These are phyloP conservation scores for Puccinia hordei DNA, from an alignment of 1,284 basidiomycete genomes.

Conservation along the genomic window DNA sequence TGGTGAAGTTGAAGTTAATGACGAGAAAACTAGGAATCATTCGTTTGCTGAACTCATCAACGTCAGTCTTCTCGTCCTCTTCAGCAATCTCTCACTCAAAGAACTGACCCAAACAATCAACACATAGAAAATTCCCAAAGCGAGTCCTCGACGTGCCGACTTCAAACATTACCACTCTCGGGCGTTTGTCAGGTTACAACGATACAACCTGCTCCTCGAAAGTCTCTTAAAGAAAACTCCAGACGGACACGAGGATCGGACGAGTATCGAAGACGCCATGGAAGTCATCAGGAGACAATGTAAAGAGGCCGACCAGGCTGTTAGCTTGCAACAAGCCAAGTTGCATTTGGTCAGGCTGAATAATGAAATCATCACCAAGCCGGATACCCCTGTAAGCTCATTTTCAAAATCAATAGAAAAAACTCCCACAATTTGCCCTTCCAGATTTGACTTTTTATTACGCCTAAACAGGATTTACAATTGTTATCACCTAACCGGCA, in stretches of 20 bases:
- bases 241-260: conserved; percentile 73
- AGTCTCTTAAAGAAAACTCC: conserved; percentile 80
- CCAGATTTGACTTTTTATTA: neutral
- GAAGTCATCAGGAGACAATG: conserved; percentile 80
- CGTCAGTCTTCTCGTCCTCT: conserved; percentile 62
- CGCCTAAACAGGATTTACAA: conserved; percentile 34
- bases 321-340: conserved; percentile 46
- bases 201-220: conserved; percentile 82
- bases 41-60: conserved; percentile 82
- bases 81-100: neutral
- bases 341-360: conserved; percentile 22
- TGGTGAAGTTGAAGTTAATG: conserved; percentile 80
- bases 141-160: conserved; percentile 71
- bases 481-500: conserved; percentile 41
- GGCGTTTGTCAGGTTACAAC: conserved; percentile 83
- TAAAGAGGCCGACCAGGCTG: conserved; percentile 42
- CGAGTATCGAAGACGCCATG: conserved; percentile 76
- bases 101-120: neutral
- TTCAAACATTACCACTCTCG: conserved; percentile 82
- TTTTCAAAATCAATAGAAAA: neutral
- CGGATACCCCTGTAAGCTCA: conserved; percentile 41
- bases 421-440: neutral
- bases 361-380: conserved; percentile 35
- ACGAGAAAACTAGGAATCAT: conserved; percentile 78
- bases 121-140: conserved; percentile 43